Evolutionary conservation across 257 asterid genomes (phyloP), one percentile per base, ranked within the genome.

Genomic region (Leonotis leonurus): DNA sequence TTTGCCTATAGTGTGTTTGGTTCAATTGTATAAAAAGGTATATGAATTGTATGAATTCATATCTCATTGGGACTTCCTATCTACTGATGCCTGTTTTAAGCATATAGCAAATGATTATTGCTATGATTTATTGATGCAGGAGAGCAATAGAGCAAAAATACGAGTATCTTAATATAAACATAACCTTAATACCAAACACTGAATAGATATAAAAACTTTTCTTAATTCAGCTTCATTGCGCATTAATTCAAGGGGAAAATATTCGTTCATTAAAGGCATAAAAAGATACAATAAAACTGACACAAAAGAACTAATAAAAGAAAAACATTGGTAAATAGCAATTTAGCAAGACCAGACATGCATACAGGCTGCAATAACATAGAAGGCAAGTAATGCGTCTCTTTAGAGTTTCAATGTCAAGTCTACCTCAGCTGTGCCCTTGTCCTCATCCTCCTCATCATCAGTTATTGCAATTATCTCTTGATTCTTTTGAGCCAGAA

Each of bases 341-440:
- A 40, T 21, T 55, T 12, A 46, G 26, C 48, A 64, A 60, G 22
- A 13, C 14, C 36, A 60, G 2, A 41, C 46, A 61, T 17, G 33
- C 46, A 65, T 36, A 60, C 44, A 32, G 27, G 54, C 40, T 14
- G 51, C 64, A 64, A 63, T 30, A 41, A 62, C 60, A 64, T 18
- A n/a, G 13, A 68, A 55, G 27, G 35, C 49, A 64, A 37, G 17
- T 27, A 18, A 50, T 12, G 30, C 40, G 39, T 14, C 55, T 44
- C n/a, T 52, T 49, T 58, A 78, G 46, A 75, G 84, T 73, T 58
- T 78, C 64, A 78, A 70, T 11, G 72, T 62, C 72, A 75, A 62
- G 72, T 78, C 81, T 25, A 78, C 60, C 74, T 60, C 65, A 36
- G 24, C 56, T 1, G 22, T 29, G 6, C 14, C 18, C 58, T 64